Evolutionary conservation across 768 basidiomycete genomes (phyloP).

Genomic region (Serendipita vermifera): DNA sequence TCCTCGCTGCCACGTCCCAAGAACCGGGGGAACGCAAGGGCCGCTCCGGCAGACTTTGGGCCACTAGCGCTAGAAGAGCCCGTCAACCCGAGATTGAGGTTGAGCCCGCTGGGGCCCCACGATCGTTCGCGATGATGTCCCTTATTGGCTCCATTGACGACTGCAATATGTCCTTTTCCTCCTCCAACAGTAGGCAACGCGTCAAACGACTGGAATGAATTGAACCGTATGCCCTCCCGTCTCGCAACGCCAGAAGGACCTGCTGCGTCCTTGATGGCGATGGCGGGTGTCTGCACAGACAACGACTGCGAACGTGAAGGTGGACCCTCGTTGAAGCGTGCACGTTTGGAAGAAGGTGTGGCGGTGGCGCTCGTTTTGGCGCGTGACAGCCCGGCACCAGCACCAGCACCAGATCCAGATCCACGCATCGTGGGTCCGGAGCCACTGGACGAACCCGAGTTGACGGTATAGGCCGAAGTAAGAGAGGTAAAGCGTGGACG

Average conservation of each 20-base stretch:
- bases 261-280: not conserved
- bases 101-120: not conserved
- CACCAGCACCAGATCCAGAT: conserved; percentile 12
- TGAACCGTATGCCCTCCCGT: not conserved
- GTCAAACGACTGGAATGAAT: conserved; percentile 3
- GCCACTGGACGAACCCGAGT: conserved; percentile 39
- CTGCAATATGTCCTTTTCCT: not conserved
- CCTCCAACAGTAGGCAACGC: not conserved
- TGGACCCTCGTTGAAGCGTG: too few relatives aligned
- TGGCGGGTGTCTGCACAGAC: too few relatives aligned
- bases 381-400: conserved; percentile 1
- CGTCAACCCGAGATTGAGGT: too few relatives aligned
- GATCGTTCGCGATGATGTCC: not conserved
- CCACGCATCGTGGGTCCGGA: conserved; percentile 44
- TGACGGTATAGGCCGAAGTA: conserved; percentile 33
- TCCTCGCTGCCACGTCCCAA: conserved; percentile 47
- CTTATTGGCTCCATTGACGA: not conserved
- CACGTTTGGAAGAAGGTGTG: not conserved
- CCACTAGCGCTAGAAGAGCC: too few relatives aligned
- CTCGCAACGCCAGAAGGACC: not conserved
- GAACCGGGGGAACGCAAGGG: not conserved
- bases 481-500: conserved; percentile 68
- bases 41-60: not conserved
- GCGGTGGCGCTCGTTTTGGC: conserved; percentile 3
- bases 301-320: too few relatives aligned